Evolutionary conservation across 345 rosid genomes (phyloP).

Genomic region (Populus simonii): DNA sequence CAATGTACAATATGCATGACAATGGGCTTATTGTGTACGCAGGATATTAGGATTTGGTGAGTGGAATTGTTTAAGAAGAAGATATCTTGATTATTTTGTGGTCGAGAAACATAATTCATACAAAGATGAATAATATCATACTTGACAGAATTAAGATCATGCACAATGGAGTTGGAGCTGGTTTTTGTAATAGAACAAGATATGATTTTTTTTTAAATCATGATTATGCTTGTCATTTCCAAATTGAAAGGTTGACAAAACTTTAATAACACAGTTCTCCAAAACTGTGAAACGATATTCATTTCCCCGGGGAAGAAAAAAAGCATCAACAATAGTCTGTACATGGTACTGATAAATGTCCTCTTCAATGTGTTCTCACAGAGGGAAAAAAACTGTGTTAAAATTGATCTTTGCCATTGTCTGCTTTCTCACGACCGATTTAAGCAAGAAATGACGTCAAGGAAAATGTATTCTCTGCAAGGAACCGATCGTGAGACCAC

Average conservation of each 20-base stretch:
- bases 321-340: neutral
- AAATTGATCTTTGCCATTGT: neutral
- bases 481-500: slow-evolving; percentile 27
- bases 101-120: no score
- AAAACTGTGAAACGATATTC: neutral
- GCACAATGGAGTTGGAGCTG: no score
- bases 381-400: neutral
- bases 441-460: slow-evolving; percentile 12
- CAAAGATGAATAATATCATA: no score
- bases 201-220: no score
- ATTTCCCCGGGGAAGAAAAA: neutral
- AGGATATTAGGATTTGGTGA: no score
- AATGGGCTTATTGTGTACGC: no score
- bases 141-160: no score
- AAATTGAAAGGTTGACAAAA: neutral
- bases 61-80: no score
- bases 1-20: no score
- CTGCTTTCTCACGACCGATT: neutral
- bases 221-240: neutral
- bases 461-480: slow-evolving; percentile 23
- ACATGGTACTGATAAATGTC: neutral
- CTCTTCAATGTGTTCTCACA: neutral
- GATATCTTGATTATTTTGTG: no score
- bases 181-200: no score
- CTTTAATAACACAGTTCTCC: neutral